Evolutionary conservation across 2,329 filamentous ascomycete genomes (phyloP), one percentile per base, ranked within the genome.

Genomic region (Fusarium sp.): DNA sequence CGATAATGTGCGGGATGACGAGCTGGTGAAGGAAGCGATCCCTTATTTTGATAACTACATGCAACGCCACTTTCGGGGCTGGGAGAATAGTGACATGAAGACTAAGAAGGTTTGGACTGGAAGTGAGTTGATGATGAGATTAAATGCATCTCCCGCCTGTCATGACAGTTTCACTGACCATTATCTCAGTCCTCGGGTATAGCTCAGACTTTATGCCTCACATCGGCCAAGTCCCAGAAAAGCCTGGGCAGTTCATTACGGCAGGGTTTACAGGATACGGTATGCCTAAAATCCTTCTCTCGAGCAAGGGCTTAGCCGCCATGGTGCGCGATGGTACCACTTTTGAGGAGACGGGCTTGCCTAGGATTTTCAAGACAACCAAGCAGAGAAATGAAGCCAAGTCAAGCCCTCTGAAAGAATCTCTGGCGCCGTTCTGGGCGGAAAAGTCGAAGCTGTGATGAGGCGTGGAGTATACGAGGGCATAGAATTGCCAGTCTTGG

Each of bases 221-320:
- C 56, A 76, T 88, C 4, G 86, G 86, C 5, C 36, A 75, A 0
- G 79, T 88, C 1, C 71, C 71, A 10, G 64, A 55, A 7, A 80
- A 79, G 55, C 64, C 78, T 3, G 81, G 80, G 5, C 81, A 85
- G 62, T 85, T 82, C 62, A 78, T 88, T 31, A 75, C 85, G n/a
- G 85, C 83, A 1, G 86, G 86, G 0, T 88, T 87, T 66, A 84
- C 83, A 44, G 87, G 87, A 0, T 85, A 87, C 66, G 87, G 87
- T 2, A 88, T 88, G 86, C 83, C 85, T 1, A 73, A 84, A 31
- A 83, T 86, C 36, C 82, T 83, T 16, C 79, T 85, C 1, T 77
- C 81, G 3, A 81, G 81, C n/a, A 83, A 84, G 69, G 84, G 81
- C 0, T 38, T 87, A 5, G 84, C 81, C 4, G 67, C 76, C 29